Conservation (phyloP, 768 basidiomycete species). For the Hericium alpestre region DNA sequence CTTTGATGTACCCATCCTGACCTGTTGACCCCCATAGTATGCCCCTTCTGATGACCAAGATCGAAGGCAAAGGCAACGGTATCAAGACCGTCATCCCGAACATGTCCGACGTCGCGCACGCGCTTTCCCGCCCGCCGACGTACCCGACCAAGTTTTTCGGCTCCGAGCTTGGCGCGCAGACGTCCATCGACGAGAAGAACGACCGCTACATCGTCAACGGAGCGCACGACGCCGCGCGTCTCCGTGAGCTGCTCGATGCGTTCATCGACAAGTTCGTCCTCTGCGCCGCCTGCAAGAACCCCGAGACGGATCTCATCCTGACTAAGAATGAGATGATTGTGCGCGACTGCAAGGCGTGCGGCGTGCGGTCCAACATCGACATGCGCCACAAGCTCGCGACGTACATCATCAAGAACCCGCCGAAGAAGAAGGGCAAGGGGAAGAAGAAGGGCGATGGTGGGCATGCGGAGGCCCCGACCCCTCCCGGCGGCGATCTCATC, state of each 20-base stretch:
- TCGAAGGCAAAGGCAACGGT: constrained; percentile 98
- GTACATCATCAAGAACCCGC: constrained; percentile 96
- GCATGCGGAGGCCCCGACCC: constrained; percentile 37
- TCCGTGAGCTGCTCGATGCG: constrained; percentile 88
- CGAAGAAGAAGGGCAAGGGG: constrained; percentile 72
- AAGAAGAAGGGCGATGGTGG: constrained; percentile 34
- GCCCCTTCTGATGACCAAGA: constrained; percentile 90
- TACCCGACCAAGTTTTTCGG: constrained; percentile 99
- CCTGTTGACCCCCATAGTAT: constrained; percentile 43
- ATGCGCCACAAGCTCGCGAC: constrained; percentile 96
- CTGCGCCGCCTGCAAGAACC: constrained; percentile 96
- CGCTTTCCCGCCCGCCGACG: constrained; percentile 86
- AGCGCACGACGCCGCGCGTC: constrained; percentile 81
- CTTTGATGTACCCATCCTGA: background rate
- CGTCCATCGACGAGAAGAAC: constrained; percentile 90
- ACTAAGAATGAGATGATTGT: constrained; percentile 84
- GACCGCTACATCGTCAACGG: constrained; percentile 99
- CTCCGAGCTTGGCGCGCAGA: constrained; percentile 96
- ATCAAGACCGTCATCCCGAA: constrained; percentile 99
- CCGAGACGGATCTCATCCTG: constrained; percentile 92
- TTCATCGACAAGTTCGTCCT: constrained; percentile 99
- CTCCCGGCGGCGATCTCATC: constrained; percentile 26
- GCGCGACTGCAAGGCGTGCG: constrained; percentile 98
- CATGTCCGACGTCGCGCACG: constrained; percentile 95
- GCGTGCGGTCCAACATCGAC: constrained; percentile 82